A percentile compares a stretch with the other conserved stretches of the same genome.
Conservation (phyloP, 371 early-diverging fungal species). For the Synchytrium microbalum region DNA sequence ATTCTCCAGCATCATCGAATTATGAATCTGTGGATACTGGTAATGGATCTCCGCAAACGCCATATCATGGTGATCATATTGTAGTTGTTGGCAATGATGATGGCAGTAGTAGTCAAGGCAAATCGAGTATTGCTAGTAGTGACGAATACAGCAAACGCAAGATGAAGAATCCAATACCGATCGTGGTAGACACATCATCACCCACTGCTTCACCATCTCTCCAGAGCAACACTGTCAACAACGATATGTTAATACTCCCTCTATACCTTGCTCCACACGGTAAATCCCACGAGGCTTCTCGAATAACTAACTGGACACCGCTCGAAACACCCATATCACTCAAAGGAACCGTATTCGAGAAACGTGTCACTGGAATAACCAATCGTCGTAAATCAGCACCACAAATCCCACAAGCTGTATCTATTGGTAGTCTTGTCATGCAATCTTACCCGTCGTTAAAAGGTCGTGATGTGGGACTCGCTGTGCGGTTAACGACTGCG, state of each 20-base stretch:
- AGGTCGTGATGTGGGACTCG: background rate
- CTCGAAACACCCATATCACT: background rate
- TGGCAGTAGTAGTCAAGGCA: too few relatives aligned
- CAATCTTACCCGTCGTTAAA: background rate
- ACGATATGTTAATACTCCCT: background rate
- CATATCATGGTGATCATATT: background rate
- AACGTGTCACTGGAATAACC: background rate
- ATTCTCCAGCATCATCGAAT: background rate
- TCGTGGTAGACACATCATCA: background rate
- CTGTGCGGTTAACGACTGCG: background rate
- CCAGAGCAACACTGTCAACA: too few relatives aligned
- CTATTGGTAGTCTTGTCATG: background rate
- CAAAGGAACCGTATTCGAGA: background rate
- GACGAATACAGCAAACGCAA: too few relatives aligned
- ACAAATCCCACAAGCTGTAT: background rate
- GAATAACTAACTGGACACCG: background rate
- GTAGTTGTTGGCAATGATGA: background rate
- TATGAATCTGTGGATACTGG: background rate
- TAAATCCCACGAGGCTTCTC: background rate
- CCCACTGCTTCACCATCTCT: background rate
- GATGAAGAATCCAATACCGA: background rate
- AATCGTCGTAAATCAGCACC: background rate
- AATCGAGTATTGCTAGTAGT: too few relatives aligned
- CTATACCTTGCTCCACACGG: background rate
- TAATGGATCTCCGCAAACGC: background rate